Evolutionary conservation across 208 protist species (phyloP), one percentile per base, ranked within the genome.

Genomic region (Trypanosomatidae sp.): DNA sequence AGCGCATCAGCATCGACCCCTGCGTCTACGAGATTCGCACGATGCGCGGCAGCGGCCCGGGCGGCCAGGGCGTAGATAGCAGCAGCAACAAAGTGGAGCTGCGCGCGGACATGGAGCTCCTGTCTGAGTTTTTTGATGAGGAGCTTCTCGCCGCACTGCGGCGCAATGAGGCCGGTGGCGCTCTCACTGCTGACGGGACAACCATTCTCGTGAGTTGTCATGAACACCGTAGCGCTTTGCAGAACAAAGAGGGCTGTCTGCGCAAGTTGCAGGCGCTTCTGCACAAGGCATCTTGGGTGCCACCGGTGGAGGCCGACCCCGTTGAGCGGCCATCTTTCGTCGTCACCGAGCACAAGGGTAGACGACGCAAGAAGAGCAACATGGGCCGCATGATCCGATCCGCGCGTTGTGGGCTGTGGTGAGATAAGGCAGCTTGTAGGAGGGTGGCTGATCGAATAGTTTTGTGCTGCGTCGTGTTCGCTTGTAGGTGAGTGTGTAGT

Each of bases 11-110:
- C 3, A 73, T 95, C 7, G 80, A 88, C 59, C 70, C 77, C 13
- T 66, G 65, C 53, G 76, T 83, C 62, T 94, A 91, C 69, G 82
- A 83, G 76, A 62, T 92, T 13, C 82, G 71, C 28, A 85, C 83
- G 13, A 79, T 83, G 78, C 89, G 92, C 30, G 92, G 92, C 33
- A 87, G 88, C 46, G 92, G 92, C 33, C 92, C 92, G 6, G 92
- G 92, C 28, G 92, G 92, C 8, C 92, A 96, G 64, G 92, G 89
- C 50, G 77, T 80, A 39, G 92, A 96, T 78, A 93, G 88, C 76
- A 89, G 82, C 79, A 96, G 92, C 79, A 96, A 90, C 77, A 96
- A 96, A 70, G 87, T 96, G 39, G 90, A 96, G 71, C 66, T 96
- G 66, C 87, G 90, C 17, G 84, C 83, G 10, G 81, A 81, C 53